phyloP scores from a whole-genome alignment of 306 rosid genomes.

The Abrus pulchellus region DNA sequence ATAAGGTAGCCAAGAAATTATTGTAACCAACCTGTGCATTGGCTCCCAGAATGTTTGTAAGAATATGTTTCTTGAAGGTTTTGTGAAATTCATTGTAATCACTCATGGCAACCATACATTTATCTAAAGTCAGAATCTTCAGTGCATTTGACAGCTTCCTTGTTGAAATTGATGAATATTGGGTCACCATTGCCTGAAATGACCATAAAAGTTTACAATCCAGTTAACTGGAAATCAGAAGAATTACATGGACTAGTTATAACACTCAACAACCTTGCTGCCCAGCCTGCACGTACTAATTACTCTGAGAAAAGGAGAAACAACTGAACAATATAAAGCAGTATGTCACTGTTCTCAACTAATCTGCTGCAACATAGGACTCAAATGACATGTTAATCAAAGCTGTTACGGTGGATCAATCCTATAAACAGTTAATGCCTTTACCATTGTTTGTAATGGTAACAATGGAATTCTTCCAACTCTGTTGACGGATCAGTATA shows the following conservation, averaged over 20 bases:
- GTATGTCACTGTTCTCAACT: background rate
- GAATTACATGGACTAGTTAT: background rate
- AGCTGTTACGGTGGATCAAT: background rate
- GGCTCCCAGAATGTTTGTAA: conserved; percentile 74
- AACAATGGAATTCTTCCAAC: background rate
- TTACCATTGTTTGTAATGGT: background rate
- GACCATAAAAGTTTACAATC: conserved; percentile 13
- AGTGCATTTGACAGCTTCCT: conserved; percentile 84
- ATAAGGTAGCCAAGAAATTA: background rate
- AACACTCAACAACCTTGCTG: background rate
- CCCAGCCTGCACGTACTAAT: background rate
- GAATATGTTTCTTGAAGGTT: conserved; percentile 69
- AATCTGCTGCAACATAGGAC: background rate
- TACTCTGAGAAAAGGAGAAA: conserved; percentile 18
- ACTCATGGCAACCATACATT: conserved; percentile 92
- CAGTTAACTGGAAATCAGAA: conserved; percentile 20
- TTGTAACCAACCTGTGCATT: conserved; percentile 75
- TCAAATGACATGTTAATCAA: conserved; percentile 23
- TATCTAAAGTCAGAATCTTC: conserved; percentile 67
- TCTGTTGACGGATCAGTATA: background rate
- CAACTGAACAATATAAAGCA: conserved; percentile 2
- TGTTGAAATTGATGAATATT: conserved; percentile 79
- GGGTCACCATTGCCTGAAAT: conserved; percentile 91
- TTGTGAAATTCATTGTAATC: conserved; percentile 93
- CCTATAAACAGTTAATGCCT: background rate